Conservation (phyloP, 768 basidiomycete species). For the Rubroboletus satanas region DNA sequence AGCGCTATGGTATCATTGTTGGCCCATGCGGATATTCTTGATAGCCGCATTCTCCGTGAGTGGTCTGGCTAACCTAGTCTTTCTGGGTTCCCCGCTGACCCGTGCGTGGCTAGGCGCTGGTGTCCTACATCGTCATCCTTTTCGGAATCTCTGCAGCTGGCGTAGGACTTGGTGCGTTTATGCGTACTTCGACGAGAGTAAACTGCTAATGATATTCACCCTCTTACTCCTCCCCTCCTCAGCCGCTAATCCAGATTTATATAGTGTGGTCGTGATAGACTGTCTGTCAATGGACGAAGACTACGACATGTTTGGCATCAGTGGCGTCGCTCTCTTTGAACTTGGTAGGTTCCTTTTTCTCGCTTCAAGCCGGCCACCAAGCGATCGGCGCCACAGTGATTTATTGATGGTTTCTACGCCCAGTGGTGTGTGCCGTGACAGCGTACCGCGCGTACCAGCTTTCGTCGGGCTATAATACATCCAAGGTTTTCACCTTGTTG, state of each 20-base stretch:
- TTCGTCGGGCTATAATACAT: background rate
- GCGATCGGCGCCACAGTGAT: no score
- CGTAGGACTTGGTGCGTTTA: background rate
- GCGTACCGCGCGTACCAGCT: background rate
- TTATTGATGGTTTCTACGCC: background rate
- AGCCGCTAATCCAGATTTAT: no score
- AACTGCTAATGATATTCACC: background rate
- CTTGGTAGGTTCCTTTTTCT: background rate
- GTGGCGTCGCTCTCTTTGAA: background rate
- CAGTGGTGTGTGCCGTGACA: background rate
- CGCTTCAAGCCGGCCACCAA: no score
- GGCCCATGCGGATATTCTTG: background rate
- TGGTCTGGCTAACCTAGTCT: no score
- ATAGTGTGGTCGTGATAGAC: background rate
- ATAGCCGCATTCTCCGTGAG: background rate
- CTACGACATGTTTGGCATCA: background rate
- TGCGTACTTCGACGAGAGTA: background rate
- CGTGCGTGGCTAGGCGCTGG: background rate
- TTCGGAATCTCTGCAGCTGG: background rate
- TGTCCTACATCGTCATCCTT: background rate
- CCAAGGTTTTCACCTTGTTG: background rate
- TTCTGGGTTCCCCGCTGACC: background rate
- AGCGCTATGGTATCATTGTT: background rate
- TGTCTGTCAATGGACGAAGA: background rate
- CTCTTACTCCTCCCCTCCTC: background rate